A percentile compares a stretch with the other conserved stretches of the same genome.
Conservation (phyloP, 2,329 filamentous ascomycete genomes). For the Sporothrix variecibatus region DNA sequence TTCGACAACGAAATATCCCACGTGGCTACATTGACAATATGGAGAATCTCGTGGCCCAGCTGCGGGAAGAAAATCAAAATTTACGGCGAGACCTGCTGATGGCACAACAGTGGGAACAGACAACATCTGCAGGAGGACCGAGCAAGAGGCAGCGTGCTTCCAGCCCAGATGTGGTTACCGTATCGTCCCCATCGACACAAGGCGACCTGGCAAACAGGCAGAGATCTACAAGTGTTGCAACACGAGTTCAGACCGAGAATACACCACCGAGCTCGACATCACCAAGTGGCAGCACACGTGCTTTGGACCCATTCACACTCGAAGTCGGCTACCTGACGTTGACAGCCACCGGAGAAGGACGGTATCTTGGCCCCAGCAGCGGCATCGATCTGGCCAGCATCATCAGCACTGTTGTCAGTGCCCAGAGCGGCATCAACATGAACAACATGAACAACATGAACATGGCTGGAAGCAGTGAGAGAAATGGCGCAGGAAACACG, state of each 20-base stretch:
- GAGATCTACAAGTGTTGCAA: neutral
- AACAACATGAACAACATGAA: neutral
- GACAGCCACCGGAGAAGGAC: conserved; percentile 24
- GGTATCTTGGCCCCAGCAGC: conserved; percentile 30
- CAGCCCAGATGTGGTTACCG: neutral
- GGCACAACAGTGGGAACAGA: neutral
- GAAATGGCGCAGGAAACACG: neutral
- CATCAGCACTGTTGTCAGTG: conserved; percentile 18
- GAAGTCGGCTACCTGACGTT: conserved; percentile 23
- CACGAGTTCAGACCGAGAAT: neutral
- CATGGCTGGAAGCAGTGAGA: neutral
- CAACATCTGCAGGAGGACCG: neutral
- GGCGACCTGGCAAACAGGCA: neutral
- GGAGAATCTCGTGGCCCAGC: conserved; percentile 25
- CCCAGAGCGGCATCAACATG: conserved; percentile 19
- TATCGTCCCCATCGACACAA: neutral
- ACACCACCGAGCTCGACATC: neutral
- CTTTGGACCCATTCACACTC: conserved; percentile 4
- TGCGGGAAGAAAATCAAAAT: conserved; percentile 26
- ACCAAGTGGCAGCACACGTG: neutral
- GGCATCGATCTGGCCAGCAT: conserved; percentile 26
- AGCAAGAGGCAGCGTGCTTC: neutral
- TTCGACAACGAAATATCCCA: conserved; percentile 25
- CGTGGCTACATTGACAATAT: conserved; percentile 30
- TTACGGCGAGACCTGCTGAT: conserved; percentile 9